phyloP scores from a whole-genome alignment of 2,329 filamentous ascomycete genomes.

The Sphaerulina populicola region DNA sequence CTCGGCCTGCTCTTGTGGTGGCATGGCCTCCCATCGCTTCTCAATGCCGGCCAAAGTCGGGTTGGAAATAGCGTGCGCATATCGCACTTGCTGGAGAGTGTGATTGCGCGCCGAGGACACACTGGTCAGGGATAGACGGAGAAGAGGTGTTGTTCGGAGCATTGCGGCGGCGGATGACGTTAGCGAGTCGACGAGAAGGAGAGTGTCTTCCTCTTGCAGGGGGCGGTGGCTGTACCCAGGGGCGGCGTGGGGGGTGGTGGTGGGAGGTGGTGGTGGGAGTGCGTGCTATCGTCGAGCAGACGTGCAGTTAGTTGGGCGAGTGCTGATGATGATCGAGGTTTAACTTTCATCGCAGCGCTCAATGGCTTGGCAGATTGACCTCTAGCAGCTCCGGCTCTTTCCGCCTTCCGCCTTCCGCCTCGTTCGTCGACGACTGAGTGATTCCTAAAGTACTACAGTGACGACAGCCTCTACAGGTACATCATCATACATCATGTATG shows the following conservation, averaged over 20 bases:
- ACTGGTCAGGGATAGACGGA: slow-evolving; percentile 20
- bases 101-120: slow-evolving; percentile 17
- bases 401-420: too few species aligned
- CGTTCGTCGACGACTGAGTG: too few species aligned
- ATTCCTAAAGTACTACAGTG: too few species aligned
- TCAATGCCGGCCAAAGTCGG: slow-evolving; percentile 96
- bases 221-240: not conserved
- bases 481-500: too few species aligned
- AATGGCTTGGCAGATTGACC: too few species aligned
- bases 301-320: not conserved
- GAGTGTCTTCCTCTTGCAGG: not conserved
- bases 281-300: not conserved
- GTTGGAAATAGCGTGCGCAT: slow-evolving; percentile 92
- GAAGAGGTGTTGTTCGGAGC: slow-evolving; percentile 21
- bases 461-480: too few species aligned
- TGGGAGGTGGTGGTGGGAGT: not conserved
- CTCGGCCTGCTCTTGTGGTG: slow-evolving; percentile 97
- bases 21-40: slow-evolving; percentile 98
- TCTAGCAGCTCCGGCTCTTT: too few species aligned
- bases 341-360: not conserved
- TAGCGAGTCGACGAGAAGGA: slow-evolving; percentile 1
- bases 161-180: slow-evolving; percentile 14
- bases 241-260: not conserved
- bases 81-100: slow-evolving; percentile 42
- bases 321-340: not conserved